These are phyloP conservation scores for Ustilago curta DNA, from an alignment of 1,284 basidiomycete species.

Conservation along the genomic window DNA sequence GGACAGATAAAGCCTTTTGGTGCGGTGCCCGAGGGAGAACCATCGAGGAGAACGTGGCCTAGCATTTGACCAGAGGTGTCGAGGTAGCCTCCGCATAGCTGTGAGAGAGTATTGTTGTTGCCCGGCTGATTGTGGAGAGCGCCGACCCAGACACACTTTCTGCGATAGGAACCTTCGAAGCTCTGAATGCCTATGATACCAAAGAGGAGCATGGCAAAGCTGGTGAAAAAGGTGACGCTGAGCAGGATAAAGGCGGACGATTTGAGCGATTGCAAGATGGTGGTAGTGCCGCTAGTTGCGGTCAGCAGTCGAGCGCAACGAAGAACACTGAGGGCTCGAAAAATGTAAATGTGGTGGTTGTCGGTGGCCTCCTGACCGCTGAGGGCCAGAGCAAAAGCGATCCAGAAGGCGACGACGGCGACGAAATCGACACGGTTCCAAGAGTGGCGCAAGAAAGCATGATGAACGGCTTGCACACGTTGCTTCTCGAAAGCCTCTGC, in stretches of 20 bases:
- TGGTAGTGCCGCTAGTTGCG: slow-evolving; percentile 90
- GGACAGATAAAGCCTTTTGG: slow-evolving; percentile 69
- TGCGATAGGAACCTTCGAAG: slow-evolving; percentile 67
- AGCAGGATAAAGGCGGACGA: slow-evolving; percentile 86
- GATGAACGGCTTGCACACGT: slow-evolving; percentile 68
- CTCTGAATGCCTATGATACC: slow-evolving; percentile 72
- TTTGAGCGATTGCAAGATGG: slow-evolving; percentile 93
- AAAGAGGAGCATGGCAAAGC: slow-evolving; percentile 90
- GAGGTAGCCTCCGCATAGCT: slow-evolving; percentile 64
- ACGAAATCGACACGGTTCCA: slow-evolving; percentile 93
- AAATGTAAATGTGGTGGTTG: slow-evolving; percentile 82
- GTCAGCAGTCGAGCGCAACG: slow-evolving; percentile 85
- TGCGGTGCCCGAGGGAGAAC: slow-evolving; percentile 20
- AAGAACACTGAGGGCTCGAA: slow-evolving; percentile 89
- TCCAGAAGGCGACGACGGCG: slow-evolving; percentile 84
- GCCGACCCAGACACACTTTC: slow-evolving; percentile 65
- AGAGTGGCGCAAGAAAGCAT: slow-evolving; percentile 86
- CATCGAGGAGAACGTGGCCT: slow-evolving; percentile 36
- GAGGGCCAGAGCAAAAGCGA: slow-evolving; percentile 78
- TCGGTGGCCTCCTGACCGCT: slow-evolving; percentile 77
- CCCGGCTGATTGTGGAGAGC: slow-evolving; percentile 54
- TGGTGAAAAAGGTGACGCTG: slow-evolving; percentile 88
- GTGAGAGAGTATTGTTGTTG: slow-evolving; percentile 55
- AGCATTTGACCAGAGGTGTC: slow-evolving; percentile 25
- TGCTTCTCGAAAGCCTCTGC: slow-evolving; percentile 71